A percentile compares a stretch with the other conserved stretches of the same genome.
Evolutionary conservation across 1,284 basidiomycete species (phyloP).

Genomic region (Chalciporus sp.): DNA sequence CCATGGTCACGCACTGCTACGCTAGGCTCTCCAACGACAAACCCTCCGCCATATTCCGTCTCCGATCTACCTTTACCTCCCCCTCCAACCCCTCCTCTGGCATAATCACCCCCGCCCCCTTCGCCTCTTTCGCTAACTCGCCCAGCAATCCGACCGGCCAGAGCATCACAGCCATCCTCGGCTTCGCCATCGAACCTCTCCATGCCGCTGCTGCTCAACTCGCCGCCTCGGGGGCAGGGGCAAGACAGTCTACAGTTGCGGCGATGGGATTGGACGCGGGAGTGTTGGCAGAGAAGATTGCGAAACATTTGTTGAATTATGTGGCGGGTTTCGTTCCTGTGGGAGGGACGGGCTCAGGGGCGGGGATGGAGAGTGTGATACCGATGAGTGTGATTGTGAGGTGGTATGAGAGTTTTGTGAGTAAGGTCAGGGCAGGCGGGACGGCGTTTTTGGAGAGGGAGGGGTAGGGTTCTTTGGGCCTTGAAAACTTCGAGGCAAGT

Average conservation of each 20-base stretch:
- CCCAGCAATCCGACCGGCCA: constrained; percentile 37
- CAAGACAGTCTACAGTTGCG: no score
- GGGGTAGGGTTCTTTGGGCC: constrained; percentile 37
- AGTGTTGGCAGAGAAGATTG: constrained; percentile 63
- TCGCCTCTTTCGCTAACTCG: constrained; percentile 42
- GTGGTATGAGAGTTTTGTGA: constrained; percentile 82
- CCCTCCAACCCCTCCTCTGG: constrained; percentile 46
- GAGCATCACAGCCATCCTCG: constrained; percentile 65
- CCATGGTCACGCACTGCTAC: background rate
- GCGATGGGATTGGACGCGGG: constrained; percentile 35
- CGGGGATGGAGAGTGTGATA: constrained; percentile 65
- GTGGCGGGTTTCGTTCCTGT: constrained; percentile 72
- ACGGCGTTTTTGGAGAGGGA: constrained; percentile 75
- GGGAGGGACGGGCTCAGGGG: constrained; percentile 31
- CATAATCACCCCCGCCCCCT: constrained; percentile 54
- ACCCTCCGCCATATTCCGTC: constrained; percentile 89
- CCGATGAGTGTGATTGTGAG: constrained; percentile 76
- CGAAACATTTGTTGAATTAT: constrained; percentile 83
- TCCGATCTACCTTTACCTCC: constrained; percentile 68
- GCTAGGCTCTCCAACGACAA: constrained; percentile 87
- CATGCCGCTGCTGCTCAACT: constrained; percentile 58
- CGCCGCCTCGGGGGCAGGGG: constrained; percentile 18
- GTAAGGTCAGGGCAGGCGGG: constrained; percentile 74
- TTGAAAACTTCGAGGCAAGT: no score
- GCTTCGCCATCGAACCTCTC: constrained; percentile 72